These are phyloP conservation scores for Ascochyta viciae-villosae DNA, from an alignment of 2,329 filamentous ascomycete species.

Conservation along the genomic window DNA sequence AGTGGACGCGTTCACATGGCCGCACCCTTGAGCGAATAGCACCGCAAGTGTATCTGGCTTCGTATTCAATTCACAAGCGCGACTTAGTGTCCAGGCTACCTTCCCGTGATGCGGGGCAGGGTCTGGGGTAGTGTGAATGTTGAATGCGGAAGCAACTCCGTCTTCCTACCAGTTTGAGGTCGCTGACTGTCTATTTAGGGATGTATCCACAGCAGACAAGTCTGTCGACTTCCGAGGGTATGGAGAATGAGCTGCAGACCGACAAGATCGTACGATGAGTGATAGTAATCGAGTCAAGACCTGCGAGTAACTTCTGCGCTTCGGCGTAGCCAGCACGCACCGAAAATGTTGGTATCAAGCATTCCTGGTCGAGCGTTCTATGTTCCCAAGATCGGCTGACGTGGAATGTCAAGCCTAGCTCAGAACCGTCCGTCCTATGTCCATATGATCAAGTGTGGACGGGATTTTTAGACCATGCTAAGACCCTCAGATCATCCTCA, in stretches of 20 bases:
- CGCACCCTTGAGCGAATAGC: neutral
- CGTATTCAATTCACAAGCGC: neutral
- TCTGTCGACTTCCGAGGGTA: neutral
- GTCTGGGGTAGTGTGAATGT: neutral
- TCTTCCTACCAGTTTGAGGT: neutral
- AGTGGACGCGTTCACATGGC: neutral
- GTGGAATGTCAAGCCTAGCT: neutral
- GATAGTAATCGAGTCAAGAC: neutral
- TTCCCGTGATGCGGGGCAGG: slow-evolving; percentile 8
- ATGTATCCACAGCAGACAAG: neutral
- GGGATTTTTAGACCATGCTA: neutral
- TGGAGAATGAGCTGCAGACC: neutral
- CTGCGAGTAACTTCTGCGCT: neutral
- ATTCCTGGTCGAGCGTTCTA: neutral
- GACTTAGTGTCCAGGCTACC: neutral
- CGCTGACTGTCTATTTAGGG: slow-evolving; percentile 1
- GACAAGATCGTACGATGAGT: neutral
- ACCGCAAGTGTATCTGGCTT: neutral
- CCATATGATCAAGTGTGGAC: neutral
- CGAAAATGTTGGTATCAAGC: neutral
- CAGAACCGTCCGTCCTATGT: neutral
- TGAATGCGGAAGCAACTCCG: slow-evolving; percentile 1
- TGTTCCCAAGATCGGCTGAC: neutral
- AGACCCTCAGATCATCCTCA: neutral
- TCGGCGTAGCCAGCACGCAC: neutral